Base-by-base conservation (phyloP, 2,329 filamentous ascomycete genomes). In the Fusarium musae region DNA sequence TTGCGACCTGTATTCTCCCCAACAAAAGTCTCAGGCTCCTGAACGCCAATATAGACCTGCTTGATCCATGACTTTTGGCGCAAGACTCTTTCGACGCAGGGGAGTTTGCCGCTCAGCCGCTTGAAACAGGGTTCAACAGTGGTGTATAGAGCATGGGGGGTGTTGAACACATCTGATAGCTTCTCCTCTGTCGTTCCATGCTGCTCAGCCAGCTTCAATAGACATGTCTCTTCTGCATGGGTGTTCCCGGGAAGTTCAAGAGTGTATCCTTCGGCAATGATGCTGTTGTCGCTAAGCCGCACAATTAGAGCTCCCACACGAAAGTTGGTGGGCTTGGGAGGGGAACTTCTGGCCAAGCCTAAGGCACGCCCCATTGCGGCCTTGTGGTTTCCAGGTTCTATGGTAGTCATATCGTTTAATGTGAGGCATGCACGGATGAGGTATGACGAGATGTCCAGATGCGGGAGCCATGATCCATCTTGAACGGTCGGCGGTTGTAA, bases 191-290 rank as follows among this genome's bases (percentile, higher is more conserved):
- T 66, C 0, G 87, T 83, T 5, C 79, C 78, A 62, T 88, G 80
- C 70, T 84, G 76, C 53, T 84, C 78, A 3, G 89, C 85, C 19
- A 91, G 87, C 81, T 99, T 98, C 54, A 91, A 83, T 63, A 99
- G 88, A 79, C 94, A 97, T 82, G 93, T 96, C 84, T 99, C 95
- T 80, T 99, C 96, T 7, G 96, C 96, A 79, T 99, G 96, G 0
- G 96, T 98, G 84, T 99, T 99, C 46, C 96, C 96, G 0, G 91
- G 87, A 8, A 95, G 90, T 82, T 99, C 96, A 66, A 98, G 88
- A 0, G 96, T 98, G 84, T 96, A 98, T 61, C 96, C 96, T 4
- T 93, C 93, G 2, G 93, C 89, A 34, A 97, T 86, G 65, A 97
- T 85, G 32, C 83, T 80, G 75, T 90, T 87, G 40, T 84, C 86